Evolutionary conservation across 169 alveolate genomes (phyloP).

Genomic region (Perkinsus olseni): DNA sequence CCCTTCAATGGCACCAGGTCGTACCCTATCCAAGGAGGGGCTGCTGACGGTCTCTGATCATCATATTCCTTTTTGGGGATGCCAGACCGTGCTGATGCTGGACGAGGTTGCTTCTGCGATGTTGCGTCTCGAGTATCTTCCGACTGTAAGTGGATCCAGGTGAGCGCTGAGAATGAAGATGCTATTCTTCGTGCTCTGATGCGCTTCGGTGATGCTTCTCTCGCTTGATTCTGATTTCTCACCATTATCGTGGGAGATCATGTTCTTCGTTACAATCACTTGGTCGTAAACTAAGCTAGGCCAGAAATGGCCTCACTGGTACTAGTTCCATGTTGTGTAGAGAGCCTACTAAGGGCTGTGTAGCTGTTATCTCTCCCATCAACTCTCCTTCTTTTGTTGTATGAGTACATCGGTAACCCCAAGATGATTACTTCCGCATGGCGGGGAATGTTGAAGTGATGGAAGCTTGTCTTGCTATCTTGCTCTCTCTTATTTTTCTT

Average conservation of each 20-base stretch:
- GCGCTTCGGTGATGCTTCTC: not conserved
- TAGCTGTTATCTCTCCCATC: not conserved
- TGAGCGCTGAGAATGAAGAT: not conserved
- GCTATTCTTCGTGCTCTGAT: not conserved
- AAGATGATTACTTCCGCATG: not conserved
- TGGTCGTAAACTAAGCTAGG: not conserved
- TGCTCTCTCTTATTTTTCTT: not conserved
- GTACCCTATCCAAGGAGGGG: not conserved
- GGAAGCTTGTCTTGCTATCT: not conserved
- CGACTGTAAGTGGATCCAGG: not conserved
- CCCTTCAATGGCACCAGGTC: not conserved
- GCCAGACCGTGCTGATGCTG: not conserved
- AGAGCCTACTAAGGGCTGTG: not conserved
- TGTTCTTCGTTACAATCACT: not conserved
- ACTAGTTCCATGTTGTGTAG: not conserved
- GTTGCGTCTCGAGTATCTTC: not conserved
- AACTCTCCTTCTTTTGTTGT: not conserved
- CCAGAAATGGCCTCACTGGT: not conserved
- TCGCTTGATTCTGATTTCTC: not conserved
- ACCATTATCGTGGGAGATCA: not conserved
- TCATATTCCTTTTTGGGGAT: not conserved
- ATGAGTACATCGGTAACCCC: not conserved
- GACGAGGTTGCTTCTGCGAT: not conserved
- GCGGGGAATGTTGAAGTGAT: not conserved
- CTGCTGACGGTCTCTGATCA: not conserved